Base-by-base conservation (phyloP, 1,284 basidiomycete species). In the Ceratobasidium sp. region DNA sequence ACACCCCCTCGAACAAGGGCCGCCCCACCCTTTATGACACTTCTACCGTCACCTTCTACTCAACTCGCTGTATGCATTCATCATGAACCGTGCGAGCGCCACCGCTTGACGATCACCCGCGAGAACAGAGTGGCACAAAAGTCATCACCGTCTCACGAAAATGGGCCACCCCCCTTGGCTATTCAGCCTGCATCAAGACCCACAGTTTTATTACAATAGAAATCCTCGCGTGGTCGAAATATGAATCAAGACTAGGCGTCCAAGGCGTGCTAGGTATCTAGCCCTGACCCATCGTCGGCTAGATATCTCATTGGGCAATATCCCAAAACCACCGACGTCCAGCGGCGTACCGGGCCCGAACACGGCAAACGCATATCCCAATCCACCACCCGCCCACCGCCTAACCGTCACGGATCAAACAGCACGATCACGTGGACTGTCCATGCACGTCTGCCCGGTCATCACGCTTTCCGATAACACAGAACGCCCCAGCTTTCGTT, bases 51-150 rank as follows among this genome's bases (percentile, higher is more conserved):
- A n/a, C n/a, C n/a, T n/a, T n/a, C n/a, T n/a, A n/a, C n/a, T n/a
- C n/a, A n/a, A n/a, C n/a, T n/a, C 48, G 9, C 52, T 32, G 52
- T 5, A 28, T 53, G 52, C 26, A 53, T 53, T 3, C 34, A 10
- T 52, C 14, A 55, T 18, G 28, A 28, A 52, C 28, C 52, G 18
- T 55, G n/a, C 52, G 28, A 23, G 30, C 53, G 53, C 53, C 53
- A 57, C 53, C 53, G 18, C n/a, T 8, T 3, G 53, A 34, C 34
- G 30, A 36, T 57, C 30, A 34, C 34, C 30, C 34, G 2, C 32
- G 18, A 6, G 18, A 5, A 26, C 53, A 34, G 60, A n/a, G n/a
- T 46, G 59, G 59, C 59, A 61, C 60, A 62, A 62, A 46, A 45
- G 23, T 21, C 36, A 23, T 28, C 14, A 4, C 32, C 36, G 23